Conservation (phyloP, 352 stramenopile genomes). For the Phytophthora syringae region DNA sequence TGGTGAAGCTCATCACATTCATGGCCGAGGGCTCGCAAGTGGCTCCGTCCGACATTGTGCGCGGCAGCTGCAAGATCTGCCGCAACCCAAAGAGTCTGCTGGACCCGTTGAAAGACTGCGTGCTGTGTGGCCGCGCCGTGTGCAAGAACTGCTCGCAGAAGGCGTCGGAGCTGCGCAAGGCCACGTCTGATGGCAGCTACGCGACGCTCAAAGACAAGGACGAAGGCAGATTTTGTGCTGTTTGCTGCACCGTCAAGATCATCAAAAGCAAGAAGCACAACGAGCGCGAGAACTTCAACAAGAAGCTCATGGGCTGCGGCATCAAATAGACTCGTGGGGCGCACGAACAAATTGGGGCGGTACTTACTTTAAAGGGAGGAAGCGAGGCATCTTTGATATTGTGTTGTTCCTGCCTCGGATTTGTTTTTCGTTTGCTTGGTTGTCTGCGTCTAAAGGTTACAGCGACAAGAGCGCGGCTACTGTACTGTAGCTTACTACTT, state of each 20-base stretch:
- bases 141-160: slow-evolving; percentile 89
- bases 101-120: slow-evolving; percentile 78
- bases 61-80: slow-evolving; percentile 84
- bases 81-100: slow-evolving; percentile 79
- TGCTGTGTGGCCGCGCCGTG: slow-evolving; percentile 73
- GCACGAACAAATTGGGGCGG: slow-evolving; percentile 7
- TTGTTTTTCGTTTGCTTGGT: background rate
- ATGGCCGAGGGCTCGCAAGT: slow-evolving; percentile 83
- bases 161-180: slow-evolving; percentile 68
- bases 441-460: slow-evolving; percentile 25
- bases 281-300: slow-evolving; percentile 76
- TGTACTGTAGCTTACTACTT: slow-evolving; percentile 6
- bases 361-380: slow-evolving; percentile 44
- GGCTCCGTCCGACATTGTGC: slow-evolving; percentile 56
- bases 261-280: slow-evolving; percentile 80
- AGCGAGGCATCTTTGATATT: slow-evolving; percentile 42
- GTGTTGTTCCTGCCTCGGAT: slow-evolving; percentile 17
- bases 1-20: slow-evolving; percentile 78
- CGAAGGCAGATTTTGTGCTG: slow-evolving; percentile 65
- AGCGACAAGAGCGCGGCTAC: slow-evolving; percentile 2
- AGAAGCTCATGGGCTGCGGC: slow-evolving; percentile 74
- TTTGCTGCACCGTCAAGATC: slow-evolving; percentile 83
- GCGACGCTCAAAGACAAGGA: slow-evolving; percentile 65
- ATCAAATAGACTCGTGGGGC: slow-evolving; percentile 60
- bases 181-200: slow-evolving; percentile 43